Conservation (phyloP, 2,329 filamentous ascomycete species). For the Drechslera avenae region DNA sequence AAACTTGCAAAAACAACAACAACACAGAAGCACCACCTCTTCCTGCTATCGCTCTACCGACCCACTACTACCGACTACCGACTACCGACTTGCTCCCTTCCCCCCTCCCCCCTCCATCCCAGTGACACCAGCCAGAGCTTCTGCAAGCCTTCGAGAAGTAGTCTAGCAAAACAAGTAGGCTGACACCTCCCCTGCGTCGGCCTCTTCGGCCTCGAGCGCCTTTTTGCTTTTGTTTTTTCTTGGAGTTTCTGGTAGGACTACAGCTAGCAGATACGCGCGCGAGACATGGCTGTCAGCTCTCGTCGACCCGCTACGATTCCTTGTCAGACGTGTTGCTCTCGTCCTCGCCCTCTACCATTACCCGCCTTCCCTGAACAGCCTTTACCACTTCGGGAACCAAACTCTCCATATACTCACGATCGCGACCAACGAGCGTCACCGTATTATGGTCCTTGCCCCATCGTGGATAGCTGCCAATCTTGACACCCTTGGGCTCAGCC, state of each 20-base stretch:
- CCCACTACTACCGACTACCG: background rate
- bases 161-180: constrained; percentile 15
- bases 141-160: constrained; percentile 38
- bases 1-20: too few species aligned
- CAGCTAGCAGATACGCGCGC: background rate
- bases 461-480: constrained; percentile 92
- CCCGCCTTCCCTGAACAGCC: constrained; percentile 73
- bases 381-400: constrained; percentile 77
- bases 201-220: too few species aligned
- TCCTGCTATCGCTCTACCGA: too few species aligned
- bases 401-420: constrained; percentile 77
- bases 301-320: constrained; percentile 40
- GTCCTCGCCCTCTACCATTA: constrained; percentile 69
- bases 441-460: constrained; percentile 90
- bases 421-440: constrained; percentile 81
- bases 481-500: constrained; percentile 77
- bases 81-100: too few species aligned
- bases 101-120: constrained; percentile 1
- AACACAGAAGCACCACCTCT: too few species aligned
- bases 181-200: constrained; percentile 16
- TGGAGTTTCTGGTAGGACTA: too few species aligned
- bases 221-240: too few species aligned
- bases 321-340: constrained; percentile 49
- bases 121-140: constrained; percentile 20
- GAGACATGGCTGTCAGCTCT: constrained; percentile 23